These are phyloP conservation scores for Aphanomyces cochlioides DNA, from an alignment of 352 stramenopile species.

Conservation along the genomic window DNA sequence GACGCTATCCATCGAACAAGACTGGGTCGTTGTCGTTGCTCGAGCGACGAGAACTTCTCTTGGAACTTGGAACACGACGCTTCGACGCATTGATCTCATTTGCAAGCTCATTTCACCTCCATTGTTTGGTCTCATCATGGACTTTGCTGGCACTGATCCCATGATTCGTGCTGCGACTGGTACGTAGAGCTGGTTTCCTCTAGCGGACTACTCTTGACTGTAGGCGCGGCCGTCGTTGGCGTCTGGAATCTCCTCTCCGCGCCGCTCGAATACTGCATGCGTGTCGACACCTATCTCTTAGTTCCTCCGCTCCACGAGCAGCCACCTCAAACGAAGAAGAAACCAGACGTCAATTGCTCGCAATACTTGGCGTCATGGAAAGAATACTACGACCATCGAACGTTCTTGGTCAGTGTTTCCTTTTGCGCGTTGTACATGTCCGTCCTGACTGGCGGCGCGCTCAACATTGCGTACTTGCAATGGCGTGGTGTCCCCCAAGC, in stretches of 20 bases:
- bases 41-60: conserved; percentile 43
- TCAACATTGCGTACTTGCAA: conserved; percentile 60
- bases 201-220: background rate
- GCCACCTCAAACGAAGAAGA: conserved; percentile 13
- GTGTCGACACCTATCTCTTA: conserved; percentile 58
- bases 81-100: conserved; percentile 76
- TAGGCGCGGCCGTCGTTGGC: conserved; percentile 51
- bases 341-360: conserved; percentile 29
- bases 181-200: background rate
- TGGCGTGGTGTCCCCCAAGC: conserved; percentile 53
- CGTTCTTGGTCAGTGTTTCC: conserved; percentile 53
- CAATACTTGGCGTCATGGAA: conserved; percentile 43
- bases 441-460: conserved; percentile 43
- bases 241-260: conserved; percentile 78
- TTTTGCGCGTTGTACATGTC: conserved; percentile 64
- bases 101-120: conserved; percentile 74
- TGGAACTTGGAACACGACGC: conserved; percentile 61
- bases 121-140: conserved; percentile 72
- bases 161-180: conserved; percentile 58
- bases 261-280: conserved; percentile 71
- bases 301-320: conserved; percentile 42
- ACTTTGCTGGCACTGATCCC: conserved; percentile 57
- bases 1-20: conserved; percentile 71
- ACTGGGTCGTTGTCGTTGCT: conserved; percentile 82
- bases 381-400: conserved; percentile 46